Evolutionary conservation across 2,329 filamentous ascomycete species (phyloP), one percentile per base, ranked within the genome.

Genomic region (Cladosporium sp.): DNA sequence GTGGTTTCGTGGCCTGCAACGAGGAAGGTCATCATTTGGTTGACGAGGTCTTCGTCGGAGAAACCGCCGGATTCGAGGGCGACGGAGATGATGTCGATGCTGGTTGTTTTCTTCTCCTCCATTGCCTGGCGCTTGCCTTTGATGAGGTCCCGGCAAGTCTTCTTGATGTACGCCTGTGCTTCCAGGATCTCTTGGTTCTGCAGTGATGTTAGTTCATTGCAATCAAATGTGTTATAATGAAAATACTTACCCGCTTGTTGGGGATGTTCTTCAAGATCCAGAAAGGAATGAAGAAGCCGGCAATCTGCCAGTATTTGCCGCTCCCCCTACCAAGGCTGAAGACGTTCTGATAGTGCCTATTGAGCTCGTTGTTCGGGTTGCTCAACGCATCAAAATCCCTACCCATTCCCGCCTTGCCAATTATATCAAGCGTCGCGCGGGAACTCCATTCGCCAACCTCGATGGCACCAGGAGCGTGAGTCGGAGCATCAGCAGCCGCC

Each of bases 1-100:
- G 79, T 81, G 0, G 79, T 82, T 67, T 82, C 79, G 57, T 82
- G 75, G 40, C 74, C 76, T 0, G 89, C 89, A 1, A 85, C 86
- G 4, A 54, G 28, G 52, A 54, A 54, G 14, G 52, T 93, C 87
- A 95, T 93, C 66, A 93, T 80, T 70, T 95, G 89, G 67, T 93
- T 86, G 34, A 89, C 81, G n/a, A 95, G 79, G 55, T 89, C 83
- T 45, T 89, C 86, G 57, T 93, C 87, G 10, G 73, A 79, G 70
- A 95, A 93, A 5, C 77, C 82, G 43, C 86, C 87, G 37, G 83
- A 89, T 65, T 85, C 80, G 44, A 95, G 74, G 13, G 89, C 89
- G 0, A 92, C 86, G 1, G 85, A 89, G 33, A 95, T 74, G 54
- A 95, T 93, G 67, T 95, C 89, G 7, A 78, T 72, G 40, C 70